These are phyloP conservation scores for Balamuthia mandrillaris DNA, from an alignment of 208 protist genomes.

Conservation along the genomic window DNA sequence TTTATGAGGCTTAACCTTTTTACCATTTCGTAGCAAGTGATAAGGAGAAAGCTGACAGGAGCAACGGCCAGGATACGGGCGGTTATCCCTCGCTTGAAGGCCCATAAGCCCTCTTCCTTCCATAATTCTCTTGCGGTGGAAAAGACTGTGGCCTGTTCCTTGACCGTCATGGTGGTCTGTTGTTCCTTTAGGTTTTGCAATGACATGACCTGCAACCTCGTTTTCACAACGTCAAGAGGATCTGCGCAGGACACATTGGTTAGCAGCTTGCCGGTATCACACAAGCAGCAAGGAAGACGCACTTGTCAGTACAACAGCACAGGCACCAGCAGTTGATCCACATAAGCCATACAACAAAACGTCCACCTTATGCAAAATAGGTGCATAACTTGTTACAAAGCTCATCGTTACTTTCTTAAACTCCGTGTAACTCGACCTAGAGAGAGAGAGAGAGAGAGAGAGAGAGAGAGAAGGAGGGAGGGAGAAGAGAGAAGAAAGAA, in stretches of 20 bases:
- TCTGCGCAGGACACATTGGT: not conserved
- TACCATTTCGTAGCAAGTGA: conserved; percentile 7
- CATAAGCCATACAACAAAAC: not conserved
- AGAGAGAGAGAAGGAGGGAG: not conserved
- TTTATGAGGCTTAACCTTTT: not conserved
- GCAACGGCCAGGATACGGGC: conserved; percentile 16
- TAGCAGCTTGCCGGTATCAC: not conserved
- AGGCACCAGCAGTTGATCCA: not conserved
- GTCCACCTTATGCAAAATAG: not conserved
- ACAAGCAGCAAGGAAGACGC: not conserved
- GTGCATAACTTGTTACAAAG: not conserved
- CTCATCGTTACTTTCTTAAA: not conserved
- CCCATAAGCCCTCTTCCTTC: not conserved
- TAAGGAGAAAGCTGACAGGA: conserved; percentile 19
- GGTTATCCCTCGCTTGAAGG: conserved; percentile 15
- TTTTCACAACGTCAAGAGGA: conserved; percentile 17
- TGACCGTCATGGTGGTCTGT: not conserved
- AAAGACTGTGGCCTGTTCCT: not conserved
- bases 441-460: no score
- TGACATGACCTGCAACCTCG: not conserved
- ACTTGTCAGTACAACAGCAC: not conserved
- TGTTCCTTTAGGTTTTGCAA: not conserved
- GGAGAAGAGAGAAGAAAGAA: not conserved
- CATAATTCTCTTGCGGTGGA: not conserved
- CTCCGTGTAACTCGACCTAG: no score